Percentiles rank a stretch among this genome's conserved stretches.
Conservation (phyloP, 2,329 filamentous ascomycete species). For the Fusarium paranaense region DNA sequence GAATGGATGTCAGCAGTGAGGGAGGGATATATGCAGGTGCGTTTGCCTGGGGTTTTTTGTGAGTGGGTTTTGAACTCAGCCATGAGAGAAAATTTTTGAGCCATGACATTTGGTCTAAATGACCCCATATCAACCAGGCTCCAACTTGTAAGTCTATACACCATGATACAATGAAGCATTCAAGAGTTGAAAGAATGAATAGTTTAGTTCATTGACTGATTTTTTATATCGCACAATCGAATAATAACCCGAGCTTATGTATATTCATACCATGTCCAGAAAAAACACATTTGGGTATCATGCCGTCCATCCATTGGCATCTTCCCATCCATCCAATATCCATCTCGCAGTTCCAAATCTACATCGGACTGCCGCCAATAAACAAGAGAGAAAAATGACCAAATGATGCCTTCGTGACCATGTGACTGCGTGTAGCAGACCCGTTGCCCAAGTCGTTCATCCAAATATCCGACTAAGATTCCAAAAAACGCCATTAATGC, state of each 20-base stretch:
- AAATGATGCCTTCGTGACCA: slow-evolving; percentile 18
- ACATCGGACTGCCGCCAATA: slow-evolving; percentile 11
- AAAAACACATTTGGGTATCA: slow-evolving; percentile 36
- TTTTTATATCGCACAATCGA: slow-evolving; percentile 19
- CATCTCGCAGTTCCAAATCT: slow-evolving; percentile 18
- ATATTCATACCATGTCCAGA: slow-evolving; percentile 16
- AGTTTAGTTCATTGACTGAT: slow-evolving; percentile 3
- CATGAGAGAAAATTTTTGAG: slow-evolving; percentile 39
- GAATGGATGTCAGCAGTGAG: background rate
- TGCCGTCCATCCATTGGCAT: slow-evolving; percentile 32
- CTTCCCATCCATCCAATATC: slow-evolving; percentile 23
- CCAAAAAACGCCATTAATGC: slow-evolving; percentile 43
- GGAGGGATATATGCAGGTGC: background rate
- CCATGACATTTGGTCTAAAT: slow-evolving; percentile 9
- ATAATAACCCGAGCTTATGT: slow-evolving; percentile 20
- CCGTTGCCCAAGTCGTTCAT: slow-evolving; percentile 10
- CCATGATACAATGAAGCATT: background rate
- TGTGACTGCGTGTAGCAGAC: slow-evolving; percentile 16
- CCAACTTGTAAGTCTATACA: background rate
- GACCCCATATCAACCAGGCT: slow-evolving; percentile 22
- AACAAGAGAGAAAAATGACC: slow-evolving; percentile 10
- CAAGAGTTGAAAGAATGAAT: background rate
- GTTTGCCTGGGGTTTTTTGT: slow-evolving; percentile 26
- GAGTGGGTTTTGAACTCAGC: slow-evolving; percentile 38
- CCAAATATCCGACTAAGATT: slow-evolving; percentile 30